Conservation (phyloP, 2,329 filamentous ascomycete genomes). For the Dothistroma pini region DNA sequence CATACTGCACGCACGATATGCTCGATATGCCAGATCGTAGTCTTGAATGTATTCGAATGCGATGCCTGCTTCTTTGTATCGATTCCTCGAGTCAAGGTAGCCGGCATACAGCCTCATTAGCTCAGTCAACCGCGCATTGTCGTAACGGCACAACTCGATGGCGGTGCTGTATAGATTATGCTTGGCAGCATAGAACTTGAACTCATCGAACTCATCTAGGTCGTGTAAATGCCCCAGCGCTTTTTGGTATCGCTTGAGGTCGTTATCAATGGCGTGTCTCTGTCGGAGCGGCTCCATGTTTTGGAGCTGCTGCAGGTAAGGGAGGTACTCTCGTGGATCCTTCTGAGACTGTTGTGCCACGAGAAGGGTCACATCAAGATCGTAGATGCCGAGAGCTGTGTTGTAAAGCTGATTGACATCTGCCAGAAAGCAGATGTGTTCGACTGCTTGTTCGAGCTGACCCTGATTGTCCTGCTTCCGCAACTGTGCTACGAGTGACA, state of each 20-base stretch:
- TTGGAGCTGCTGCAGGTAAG: slow-evolving; percentile 86
- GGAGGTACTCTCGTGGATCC: slow-evolving; percentile 91
- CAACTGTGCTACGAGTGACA: slow-evolving; percentile 73
- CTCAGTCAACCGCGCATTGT: slow-evolving; percentile 59
- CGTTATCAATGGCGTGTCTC: slow-evolving; percentile 82
- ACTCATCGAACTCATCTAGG: slow-evolving; percentile 70
- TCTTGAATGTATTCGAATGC: slow-evolving; percentile 81
- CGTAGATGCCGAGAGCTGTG: slow-evolving; percentile 82
- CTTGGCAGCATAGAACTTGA: slow-evolving; percentile 72
- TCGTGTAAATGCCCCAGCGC: slow-evolving; percentile 73
- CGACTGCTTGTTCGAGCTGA: slow-evolving; percentile 81
- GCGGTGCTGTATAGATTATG: slow-evolving; percentile 76
- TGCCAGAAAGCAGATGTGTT: slow-evolving; percentile 96
- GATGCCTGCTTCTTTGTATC: slow-evolving; percentile 81
- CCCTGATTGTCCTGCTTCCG: slow-evolving; percentile 59
- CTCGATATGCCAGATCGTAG: slow-evolving; percentile 69
- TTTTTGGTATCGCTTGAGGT: slow-evolving; percentile 72
- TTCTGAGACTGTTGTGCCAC: slow-evolving; percentile 95
- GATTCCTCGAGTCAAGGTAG: slow-evolving; percentile 69
- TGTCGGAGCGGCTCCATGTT: slow-evolving; percentile 66
- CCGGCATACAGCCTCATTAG: slow-evolving; percentile 77
- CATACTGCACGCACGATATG: slow-evolving; percentile 78
- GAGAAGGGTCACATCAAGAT: slow-evolving; percentile 82
- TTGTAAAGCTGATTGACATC: slow-evolving; percentile 92
- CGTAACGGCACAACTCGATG: slow-evolving; percentile 79